phyloP scores from a whole-genome alignment of 2,329 filamentous ascomycete genomes.

The Magnaporthiopsis incrustans region DNA sequence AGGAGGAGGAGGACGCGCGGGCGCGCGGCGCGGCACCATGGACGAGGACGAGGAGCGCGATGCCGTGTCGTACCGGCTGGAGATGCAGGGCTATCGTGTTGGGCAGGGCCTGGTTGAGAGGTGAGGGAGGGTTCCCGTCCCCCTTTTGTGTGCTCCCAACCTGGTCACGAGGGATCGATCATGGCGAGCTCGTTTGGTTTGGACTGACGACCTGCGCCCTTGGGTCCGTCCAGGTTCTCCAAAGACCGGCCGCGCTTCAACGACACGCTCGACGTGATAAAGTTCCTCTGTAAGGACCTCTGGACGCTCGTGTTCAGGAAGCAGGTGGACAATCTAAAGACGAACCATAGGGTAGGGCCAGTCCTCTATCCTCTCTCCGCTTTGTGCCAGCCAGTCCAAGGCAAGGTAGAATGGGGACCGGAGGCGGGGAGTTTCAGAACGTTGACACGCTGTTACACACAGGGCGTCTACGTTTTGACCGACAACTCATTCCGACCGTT shows the following conservation, averaged over 20 bases:
- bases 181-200: neutral
- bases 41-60: slow-evolving; percentile 80
- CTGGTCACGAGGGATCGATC: too few species aligned
- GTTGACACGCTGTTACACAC: slow-evolving; percentile 9
- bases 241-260: slow-evolving; percentile 79
- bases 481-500: slow-evolving; percentile 89
- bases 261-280: slow-evolving; percentile 91
- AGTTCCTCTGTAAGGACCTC: slow-evolving; percentile 97
- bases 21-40: slow-evolving; percentile 22
- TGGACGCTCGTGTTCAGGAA: slow-evolving; percentile 94
- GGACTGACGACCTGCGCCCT: slow-evolving; percentile 6
- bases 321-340: slow-evolving; percentile 97
- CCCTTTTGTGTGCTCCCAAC: too few species aligned
- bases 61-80: slow-evolving; percentile 75
- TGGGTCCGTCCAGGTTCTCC: slow-evolving; percentile 52
- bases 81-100: slow-evolving; percentile 81
- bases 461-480: slow-evolving; percentile 93
- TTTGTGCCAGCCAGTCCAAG: neutral
- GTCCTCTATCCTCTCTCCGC: slow-evolving; percentile 15
- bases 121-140: too few species aligned
- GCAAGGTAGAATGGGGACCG: too few species aligned
- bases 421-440: neutral
- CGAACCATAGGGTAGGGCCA: slow-evolving; percentile 70
- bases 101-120: slow-evolving; percentile 87
- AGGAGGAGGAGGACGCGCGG: slow-evolving; percentile 7